Base-by-base conservation (phyloP, 2,329 filamentous ascomycete genomes). In the Aspergillus sojae region DNA sequence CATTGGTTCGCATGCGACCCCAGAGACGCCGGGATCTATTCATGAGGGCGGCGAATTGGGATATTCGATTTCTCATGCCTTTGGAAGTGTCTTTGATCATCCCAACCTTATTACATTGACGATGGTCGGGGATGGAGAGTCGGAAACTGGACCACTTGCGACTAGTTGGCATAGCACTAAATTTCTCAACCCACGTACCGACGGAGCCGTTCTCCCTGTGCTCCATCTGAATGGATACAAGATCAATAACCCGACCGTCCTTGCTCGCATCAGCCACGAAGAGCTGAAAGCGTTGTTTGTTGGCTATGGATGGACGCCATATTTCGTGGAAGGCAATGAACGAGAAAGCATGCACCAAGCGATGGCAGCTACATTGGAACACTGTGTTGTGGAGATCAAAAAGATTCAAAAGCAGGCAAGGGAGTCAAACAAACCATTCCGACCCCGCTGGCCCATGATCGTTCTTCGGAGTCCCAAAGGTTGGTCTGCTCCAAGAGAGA, bases 221-320 rank as follows among this genome's bases (percentile, higher is more conserved):
- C 83, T 94, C 12, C 90, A 94, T 75, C 82, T 94, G 39, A 94
- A 94, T 70, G 91, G 91, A 54, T 94, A 93, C 84, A 94, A 94
- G 82, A 93, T 93, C 81, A 91, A 92, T 81, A 92, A 92, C 77
- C 90, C 90, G 10, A 93, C 88, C 5, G 74, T 94, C 0, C 84
- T 93, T 19, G 88, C 91, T 16, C 87, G 91, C 68, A 89, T 94
- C 72, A 86, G 86, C 50, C 90, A 93, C 74, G 86, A 90, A 65
- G 91, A 94, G 78, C 82, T 94, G 6, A 84, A 88, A 69, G 80
- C 84, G 28, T 82, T 94, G 21, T 91, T 94, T 77, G 67, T 86
- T 48, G 91, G 91, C 34, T 93, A 93, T 71, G 91, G 91, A 68
- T 94, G 89, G 88, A 86, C 88, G 56, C 91, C 91, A 10, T 93